A percentile compares a stretch with the other conserved stretches of the same genome.
Evolutionary conservation across 306 rosid species (phyloP).

Genomic region (Rosa rugosa): DNA sequence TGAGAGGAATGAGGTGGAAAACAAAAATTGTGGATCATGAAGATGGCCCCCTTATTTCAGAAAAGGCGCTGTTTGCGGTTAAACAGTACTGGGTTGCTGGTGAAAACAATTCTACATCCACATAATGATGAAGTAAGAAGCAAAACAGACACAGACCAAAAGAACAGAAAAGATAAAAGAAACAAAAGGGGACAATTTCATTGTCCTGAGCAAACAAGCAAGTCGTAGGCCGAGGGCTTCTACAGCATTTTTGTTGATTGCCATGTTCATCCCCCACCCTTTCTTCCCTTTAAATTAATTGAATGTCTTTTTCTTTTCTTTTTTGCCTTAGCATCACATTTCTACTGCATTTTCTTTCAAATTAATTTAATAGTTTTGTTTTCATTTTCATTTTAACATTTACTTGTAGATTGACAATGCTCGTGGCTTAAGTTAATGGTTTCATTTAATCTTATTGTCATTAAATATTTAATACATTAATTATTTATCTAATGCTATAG

Average conservation of each 20-base stretch:
- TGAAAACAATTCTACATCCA: constrained; percentile 42
- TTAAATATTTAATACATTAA: not conserved
- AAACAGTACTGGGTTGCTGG: constrained; percentile 76
- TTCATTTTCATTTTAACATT: not conserved
- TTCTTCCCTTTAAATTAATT: not conserved
- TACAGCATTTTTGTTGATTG: constrained; percentile 13
- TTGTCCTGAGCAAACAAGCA: not conserved
- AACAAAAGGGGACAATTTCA: not conserved
- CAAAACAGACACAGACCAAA: not conserved
- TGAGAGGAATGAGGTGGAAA: constrained; percentile 78
- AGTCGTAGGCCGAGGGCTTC: not conserved
- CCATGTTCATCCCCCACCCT: constrained; percentile 8
- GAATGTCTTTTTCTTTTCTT: not conserved
- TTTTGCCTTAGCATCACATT: too few species aligned
- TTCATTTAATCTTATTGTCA: not conserved
- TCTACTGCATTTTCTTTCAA: not conserved
- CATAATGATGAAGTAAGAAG: constrained; percentile 24
- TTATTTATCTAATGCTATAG: not conserved
- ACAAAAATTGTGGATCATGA: constrained; percentile 74
- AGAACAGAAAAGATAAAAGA: constrained; percentile 1
- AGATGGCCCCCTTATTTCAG: constrained; percentile 71
- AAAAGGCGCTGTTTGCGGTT: constrained; percentile 72
- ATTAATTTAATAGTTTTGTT: not conserved
- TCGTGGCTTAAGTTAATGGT: not conserved
- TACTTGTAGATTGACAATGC: constrained; percentile 4